phyloP scores from a whole-genome alignment of 2,329 filamentous ascomycete genomes.

The Botrytis elliptica region DNA sequence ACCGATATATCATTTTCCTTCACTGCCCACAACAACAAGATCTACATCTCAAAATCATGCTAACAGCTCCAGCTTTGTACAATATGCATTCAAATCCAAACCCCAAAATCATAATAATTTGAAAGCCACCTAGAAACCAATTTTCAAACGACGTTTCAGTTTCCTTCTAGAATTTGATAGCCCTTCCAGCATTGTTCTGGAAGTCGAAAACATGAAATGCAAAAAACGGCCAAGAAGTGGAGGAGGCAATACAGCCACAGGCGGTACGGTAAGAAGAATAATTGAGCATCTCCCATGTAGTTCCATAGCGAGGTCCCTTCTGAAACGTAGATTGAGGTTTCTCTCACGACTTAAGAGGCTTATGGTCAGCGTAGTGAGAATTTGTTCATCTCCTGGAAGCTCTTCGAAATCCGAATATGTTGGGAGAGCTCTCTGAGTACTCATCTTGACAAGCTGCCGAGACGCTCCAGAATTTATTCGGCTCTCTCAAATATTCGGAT shows the following conservation, averaged over 20 bases:
- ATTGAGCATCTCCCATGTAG: background rate
- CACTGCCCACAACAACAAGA: background rate
- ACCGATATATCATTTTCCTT: background rate
- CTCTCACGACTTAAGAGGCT: background rate
- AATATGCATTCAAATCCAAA: background rate
- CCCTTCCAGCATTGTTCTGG: background rate
- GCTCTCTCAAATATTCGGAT: background rate
- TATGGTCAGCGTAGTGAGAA: background rate
- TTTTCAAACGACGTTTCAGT: background rate
- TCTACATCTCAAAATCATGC: background rate
- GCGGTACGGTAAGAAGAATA: background rate
- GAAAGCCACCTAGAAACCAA: background rate
- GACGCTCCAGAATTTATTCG: background rate
- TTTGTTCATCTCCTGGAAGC: rapidly evolving
- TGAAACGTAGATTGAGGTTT: background rate
- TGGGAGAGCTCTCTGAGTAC: background rate
- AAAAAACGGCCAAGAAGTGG: background rate
- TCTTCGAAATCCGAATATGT: rapidly evolving
- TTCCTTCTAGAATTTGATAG: background rate
- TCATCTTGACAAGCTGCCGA: background rate
- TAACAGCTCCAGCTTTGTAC: background rate
- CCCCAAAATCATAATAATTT: background rate
- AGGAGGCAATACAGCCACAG: background rate
- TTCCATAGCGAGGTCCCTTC: background rate
- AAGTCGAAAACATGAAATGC: background rate